Conservation (phyloP, 192 early-diverging fungal genomes). For the Backusella liffmaniae region DNA sequence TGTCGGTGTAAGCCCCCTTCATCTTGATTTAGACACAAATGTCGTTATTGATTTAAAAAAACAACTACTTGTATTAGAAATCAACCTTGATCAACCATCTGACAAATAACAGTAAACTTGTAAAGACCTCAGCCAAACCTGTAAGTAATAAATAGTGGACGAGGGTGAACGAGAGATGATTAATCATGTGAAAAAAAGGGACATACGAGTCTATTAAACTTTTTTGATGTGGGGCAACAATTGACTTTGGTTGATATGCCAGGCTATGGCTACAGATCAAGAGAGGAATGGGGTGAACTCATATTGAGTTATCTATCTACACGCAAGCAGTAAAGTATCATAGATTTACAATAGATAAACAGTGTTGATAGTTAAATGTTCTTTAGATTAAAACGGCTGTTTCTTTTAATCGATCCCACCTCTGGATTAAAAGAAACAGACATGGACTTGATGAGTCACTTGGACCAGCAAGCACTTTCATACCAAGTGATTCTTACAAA, state of each 20-base stretch:
- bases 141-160: constrained; percentile 28
- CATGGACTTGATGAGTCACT: constrained; percentile 38
- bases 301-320: constrained; percentile 42
- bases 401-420: constrained; percentile 45
- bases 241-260: constrained; percentile 55
- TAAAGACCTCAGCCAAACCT: constrained; percentile 53
- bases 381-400: constrained; percentile 42
- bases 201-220: constrained; percentile 53
- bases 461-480: constrained; percentile 41
- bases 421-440: constrained; percentile 51
- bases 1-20: constrained; percentile 40
- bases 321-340: constrained; percentile 39
- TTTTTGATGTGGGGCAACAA: constrained; percentile 46
- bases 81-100: constrained; percentile 54
- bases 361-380: background rate
- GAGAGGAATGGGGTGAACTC: constrained; percentile 52
- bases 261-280: constrained; percentile 53
- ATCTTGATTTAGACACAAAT: too few relatives aligned
- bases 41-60: too few relatives aligned
- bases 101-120: constrained; percentile 45
- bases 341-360: background rate
- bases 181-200: constrained; percentile 31
- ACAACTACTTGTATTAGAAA: constrained; percentile 30
- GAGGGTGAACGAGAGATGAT: background rate
- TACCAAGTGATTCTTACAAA: constrained; percentile 57